phyloP scores from a whole-genome alignment of 768 basidiomycete genomes.

The Imleria badia region DNA sequence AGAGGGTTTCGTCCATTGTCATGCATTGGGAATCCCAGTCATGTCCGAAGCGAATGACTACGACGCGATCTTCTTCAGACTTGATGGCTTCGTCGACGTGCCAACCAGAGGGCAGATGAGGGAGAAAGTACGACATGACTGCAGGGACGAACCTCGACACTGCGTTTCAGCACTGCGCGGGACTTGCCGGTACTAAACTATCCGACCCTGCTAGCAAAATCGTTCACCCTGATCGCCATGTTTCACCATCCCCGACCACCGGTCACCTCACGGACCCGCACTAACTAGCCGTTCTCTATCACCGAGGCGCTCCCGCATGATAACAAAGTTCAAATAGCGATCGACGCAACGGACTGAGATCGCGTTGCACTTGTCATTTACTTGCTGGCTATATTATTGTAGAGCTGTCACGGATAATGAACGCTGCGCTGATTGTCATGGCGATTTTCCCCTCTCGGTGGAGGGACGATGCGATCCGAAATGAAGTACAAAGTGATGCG shows the following conservation, averaged over 20 bases:
- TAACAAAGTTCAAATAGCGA: constrained; percentile 3
- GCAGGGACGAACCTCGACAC: background rate
- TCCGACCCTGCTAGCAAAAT: too few relatives aligned
- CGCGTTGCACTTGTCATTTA: too few relatives aligned
- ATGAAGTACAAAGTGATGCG: background rate
- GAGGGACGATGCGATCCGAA: background rate
- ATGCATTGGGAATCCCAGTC: constrained; percentile 95
- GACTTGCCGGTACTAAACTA: too few relatives aligned
- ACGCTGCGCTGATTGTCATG: background rate
- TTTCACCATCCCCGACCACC: too few relatives aligned
- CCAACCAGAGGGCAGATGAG: constrained; percentile 90
- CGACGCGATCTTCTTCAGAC: constrained; percentile 94
- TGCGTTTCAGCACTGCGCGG: too few relatives aligned
- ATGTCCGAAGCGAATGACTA: constrained; percentile 92
- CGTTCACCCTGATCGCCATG: too few relatives aligned
- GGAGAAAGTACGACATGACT: constrained; percentile 84
- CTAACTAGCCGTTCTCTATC: too few relatives aligned
- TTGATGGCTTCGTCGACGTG: constrained; percentile 99
- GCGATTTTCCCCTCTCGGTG: too few relatives aligned
- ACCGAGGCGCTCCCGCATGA: background rate
- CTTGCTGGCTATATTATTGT: too few relatives aligned
- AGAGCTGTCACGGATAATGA: too few relatives aligned
- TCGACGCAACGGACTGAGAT: background rate
- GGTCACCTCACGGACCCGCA: too few relatives aligned
- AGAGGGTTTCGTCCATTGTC: constrained; percentile 98